Conservation (phyloP, 805 yeast species). For the Teunomyces kruisii region DNA sequence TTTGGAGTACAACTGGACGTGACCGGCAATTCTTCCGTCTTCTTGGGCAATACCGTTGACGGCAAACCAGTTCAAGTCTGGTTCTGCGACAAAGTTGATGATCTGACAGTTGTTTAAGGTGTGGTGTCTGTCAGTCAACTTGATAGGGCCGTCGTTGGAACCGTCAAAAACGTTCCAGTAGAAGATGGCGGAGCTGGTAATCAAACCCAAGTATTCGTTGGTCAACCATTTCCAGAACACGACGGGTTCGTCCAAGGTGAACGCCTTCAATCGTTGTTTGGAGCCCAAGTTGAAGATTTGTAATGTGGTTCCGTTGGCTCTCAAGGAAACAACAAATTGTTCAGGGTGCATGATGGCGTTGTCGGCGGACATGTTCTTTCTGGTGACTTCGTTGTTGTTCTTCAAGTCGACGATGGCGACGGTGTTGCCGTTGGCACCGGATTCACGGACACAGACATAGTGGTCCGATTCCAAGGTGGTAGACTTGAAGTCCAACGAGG, state of each 20-base stretch:
- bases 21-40: conserved; percentile 92
- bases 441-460: conserved; percentile 80
- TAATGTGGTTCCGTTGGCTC: conserved; percentile 95
- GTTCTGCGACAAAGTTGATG: conserved; percentile 84
- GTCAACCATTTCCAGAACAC: conserved; percentile 95
- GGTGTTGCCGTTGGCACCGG: conserved; percentile 65
- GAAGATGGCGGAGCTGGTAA: conserved; percentile 73
- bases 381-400: conserved; percentile 73
- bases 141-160: conserved; percentile 72
- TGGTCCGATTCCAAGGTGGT: conserved; percentile 93
- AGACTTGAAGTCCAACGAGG: conserved; percentile 85
- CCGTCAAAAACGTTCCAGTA: conserved; percentile 85
- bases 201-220: conserved; percentile 71
- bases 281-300: conserved; percentile 89
- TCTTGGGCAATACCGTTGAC: conserved; percentile 94
- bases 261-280: conserved; percentile 86
- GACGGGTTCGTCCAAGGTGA: conserved; percentile 83
- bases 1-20: conserved; percentile 87
- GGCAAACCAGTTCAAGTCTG: conserved; percentile 87
- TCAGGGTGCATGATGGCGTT: conserved; percentile 94
- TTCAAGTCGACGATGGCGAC: conserved; percentile 90
- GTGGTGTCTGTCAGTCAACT: conserved; percentile 81
- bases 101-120: conserved; percentile 79
- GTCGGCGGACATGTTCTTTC: conserved; percentile 96
- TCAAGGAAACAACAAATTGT: conserved; percentile 84